A percentile compares a stretch with the other conserved stretches of the same genome.
These are phyloP conservation scores for Aureobasidium subglaciale DNA, from an alignment of 2,329 filamentous ascomycete species.

Conservation along the genomic window DNA sequence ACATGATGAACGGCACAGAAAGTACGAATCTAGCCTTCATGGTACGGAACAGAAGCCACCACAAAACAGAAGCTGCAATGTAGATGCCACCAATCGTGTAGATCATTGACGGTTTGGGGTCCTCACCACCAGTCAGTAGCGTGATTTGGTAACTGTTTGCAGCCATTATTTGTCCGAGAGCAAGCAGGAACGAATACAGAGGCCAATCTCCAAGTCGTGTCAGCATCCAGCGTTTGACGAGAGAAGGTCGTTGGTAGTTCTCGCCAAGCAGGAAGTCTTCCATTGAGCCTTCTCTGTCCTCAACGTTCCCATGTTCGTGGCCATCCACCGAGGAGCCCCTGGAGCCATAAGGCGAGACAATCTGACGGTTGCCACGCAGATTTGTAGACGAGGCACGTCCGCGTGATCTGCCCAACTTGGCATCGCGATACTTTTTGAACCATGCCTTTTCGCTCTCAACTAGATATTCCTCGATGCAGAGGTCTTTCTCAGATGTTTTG, in stretches of 20 bases:
- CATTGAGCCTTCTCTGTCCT: constrained; percentile 26
- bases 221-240: constrained; percentile 49
- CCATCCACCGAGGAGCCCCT: constrained; percentile 33
- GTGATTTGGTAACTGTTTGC: constrained; percentile 63
- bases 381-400: constrained; percentile 28
- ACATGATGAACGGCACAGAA: constrained; percentile 55
- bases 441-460: constrained; percentile 60
- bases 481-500: constrained; percentile 49
- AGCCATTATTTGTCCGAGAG: constrained; percentile 56
- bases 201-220: constrained; percentile 56
- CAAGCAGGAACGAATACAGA: constrained; percentile 54
- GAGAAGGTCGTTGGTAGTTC: constrained; percentile 51
- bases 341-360: not conserved
- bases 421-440: constrained; percentile 55
- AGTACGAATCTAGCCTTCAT: constrained; percentile 42
- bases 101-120: constrained; percentile 51
- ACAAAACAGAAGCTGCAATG: constrained; percentile 49
- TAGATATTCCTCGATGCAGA: constrained; percentile 61
- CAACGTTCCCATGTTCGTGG: constrained; percentile 19
- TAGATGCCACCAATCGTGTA: constrained; percentile 57
- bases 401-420: constrained; percentile 35
- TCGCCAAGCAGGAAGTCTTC: constrained; percentile 52
- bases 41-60: constrained; percentile 56
- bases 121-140: constrained; percentile 56
- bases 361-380: constrained; percentile 11